Evolutionary conservation across 805 yeast genomes (phyloP).

Genomic region (Isabelozyma pseudorhagii): DNA sequence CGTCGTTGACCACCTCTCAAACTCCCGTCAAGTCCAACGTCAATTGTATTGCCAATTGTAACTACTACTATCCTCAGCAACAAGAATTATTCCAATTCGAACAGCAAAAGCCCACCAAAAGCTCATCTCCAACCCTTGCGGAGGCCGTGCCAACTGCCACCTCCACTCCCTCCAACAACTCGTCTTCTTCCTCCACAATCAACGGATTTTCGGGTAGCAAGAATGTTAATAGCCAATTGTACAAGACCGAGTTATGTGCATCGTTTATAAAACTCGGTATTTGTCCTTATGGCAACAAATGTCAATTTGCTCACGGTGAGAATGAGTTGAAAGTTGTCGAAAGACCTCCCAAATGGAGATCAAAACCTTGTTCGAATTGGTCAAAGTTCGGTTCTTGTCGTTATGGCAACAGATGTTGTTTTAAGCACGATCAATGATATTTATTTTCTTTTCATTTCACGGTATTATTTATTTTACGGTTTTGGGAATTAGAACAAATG

Average conservation of each 20-base stretch:
- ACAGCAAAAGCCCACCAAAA: conserved; percentile 1
- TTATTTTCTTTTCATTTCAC: neutral
- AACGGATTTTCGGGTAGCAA: conserved; percentile 1
- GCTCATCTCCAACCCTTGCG: neutral
- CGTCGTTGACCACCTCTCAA: neutral
- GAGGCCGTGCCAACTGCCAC: neutral
- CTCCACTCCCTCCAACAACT: neutral
- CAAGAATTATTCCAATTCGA: conserved; percentile 18
- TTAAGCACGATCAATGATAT: conserved; percentile 60
- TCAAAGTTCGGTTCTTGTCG: conserved; percentile 75
- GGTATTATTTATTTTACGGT: neutral
- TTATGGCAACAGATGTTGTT: conserved; percentile 89
- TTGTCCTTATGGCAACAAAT: conserved; percentile 87
- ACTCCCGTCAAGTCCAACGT: neutral
- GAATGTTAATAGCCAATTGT: conserved; percentile 58
- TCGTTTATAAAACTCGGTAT: conserved; percentile 62
- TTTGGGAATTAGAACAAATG: neutral
- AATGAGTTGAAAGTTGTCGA: conserved; percentile 70
- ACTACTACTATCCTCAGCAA: neutral
- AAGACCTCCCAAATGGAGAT: conserved; percentile 81
- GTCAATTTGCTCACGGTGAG: conserved; percentile 93
- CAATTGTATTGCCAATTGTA: conserved; percentile 1
- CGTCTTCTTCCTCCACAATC: neutral
- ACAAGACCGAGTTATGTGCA: conserved; percentile 88
- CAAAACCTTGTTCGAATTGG: conserved; percentile 92